Conservation (phyloP, 768 basidiomycete species). For the Kondoa subrosea region DNA sequence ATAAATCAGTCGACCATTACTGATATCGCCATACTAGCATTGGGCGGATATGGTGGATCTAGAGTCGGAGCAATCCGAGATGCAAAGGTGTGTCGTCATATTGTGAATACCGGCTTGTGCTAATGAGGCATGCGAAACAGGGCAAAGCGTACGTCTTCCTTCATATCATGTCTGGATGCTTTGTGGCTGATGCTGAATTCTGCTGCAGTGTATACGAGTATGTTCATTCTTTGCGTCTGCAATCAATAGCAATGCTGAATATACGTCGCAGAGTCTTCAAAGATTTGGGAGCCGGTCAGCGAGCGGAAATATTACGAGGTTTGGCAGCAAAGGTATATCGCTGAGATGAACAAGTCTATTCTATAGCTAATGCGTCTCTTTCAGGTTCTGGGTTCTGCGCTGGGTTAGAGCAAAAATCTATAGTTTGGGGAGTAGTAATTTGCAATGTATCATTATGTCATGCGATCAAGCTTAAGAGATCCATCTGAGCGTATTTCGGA, state of each 20-base stretch:
- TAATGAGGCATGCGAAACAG: no score
- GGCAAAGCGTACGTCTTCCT: conserved; percentile 12
- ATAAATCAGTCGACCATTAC: no score
- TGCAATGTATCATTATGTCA: neutral
- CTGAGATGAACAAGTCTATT: no score
- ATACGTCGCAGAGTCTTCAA: conserved; percentile 10
- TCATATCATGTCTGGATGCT: neutral
- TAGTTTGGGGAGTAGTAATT: neutral
- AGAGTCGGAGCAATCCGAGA: conserved; percentile 18
- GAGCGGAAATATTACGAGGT: conserved; percentile 9
- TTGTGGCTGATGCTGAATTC: neutral
- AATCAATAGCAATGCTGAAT: neutral
- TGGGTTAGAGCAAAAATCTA: neutral
- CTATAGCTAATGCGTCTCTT: no score
- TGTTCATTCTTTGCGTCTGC: neutral
- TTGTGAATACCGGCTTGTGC: no score
- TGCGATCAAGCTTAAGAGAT: neutral
- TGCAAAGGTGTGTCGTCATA: conserved; percentile 6
- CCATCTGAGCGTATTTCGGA: no score
- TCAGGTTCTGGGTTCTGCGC: neutral
- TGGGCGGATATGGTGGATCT: conserved; percentile 12
- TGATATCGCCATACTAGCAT: no score
- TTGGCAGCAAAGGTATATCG: conserved; percentile 11
- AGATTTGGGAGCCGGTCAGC: conserved; percentile 13
- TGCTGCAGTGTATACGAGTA: conserved; percentile 4